Evolutionary conservation across 2,329 filamentous ascomycete genomes (phyloP).

Genomic region (Apiospora malaysiana): DNA sequence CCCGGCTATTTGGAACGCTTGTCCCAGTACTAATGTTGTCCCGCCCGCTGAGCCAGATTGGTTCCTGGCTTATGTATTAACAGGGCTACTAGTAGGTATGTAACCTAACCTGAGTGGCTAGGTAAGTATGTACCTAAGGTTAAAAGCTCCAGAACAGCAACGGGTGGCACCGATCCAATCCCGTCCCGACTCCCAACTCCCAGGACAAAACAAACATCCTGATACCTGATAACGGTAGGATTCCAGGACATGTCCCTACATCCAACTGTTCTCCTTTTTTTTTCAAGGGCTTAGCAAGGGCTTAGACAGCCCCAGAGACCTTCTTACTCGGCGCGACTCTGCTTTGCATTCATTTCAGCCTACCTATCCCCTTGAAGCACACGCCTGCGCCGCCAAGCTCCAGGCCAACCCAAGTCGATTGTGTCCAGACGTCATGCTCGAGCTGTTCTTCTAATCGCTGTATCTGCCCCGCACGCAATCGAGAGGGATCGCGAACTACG

Average conservation of each 20-base stretch:
- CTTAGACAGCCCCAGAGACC: background rate
- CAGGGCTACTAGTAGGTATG: too few relatives aligned
- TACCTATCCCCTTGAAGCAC: background rate
- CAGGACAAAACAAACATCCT: background rate
- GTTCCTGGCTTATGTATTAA: too few relatives aligned
- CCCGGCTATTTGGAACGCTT: slow-evolving; percentile 12
- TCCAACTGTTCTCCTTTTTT: background rate
- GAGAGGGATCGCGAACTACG: background rate
- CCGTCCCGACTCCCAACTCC: background rate
- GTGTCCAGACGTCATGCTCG: background rate
- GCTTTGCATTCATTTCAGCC: background rate
- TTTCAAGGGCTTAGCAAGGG: too few relatives aligned
- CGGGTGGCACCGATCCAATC: slow-evolving; percentile 2
- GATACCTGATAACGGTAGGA: background rate
- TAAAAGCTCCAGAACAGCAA: background rate
- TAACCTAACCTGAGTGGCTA: too few relatives aligned
- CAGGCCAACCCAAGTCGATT: background rate
- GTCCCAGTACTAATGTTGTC: too few relatives aligned
- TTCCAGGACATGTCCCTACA: background rate
- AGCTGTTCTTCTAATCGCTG: background rate
- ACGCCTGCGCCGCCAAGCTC: background rate
- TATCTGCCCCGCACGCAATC: background rate
- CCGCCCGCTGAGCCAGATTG: background rate
- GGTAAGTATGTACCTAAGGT: too few relatives aligned
- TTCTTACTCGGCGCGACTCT: background rate